phyloP scores from a whole-genome alignment of 179 eudicot genomes.

The Monotropa hypopitys region DNA sequence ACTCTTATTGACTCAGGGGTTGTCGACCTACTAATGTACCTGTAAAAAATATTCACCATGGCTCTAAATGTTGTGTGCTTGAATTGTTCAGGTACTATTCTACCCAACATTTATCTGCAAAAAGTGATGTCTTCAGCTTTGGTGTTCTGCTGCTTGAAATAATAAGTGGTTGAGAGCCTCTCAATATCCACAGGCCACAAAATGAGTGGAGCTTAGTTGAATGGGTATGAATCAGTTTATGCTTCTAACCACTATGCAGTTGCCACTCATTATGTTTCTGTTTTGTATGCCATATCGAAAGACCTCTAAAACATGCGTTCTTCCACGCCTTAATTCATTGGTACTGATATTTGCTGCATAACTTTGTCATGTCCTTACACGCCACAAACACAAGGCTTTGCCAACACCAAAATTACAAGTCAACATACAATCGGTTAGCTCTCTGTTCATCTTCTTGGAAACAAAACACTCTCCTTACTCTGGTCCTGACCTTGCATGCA shows the following conservation, averaged over 20 bases:
- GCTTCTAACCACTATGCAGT: neutral
- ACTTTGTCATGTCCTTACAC: neutral
- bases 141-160: constrained; percentile 50
- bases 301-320: neutral
- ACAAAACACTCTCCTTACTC: neutral
- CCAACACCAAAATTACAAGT: neutral
- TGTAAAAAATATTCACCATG: neutral
- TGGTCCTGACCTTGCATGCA: neutral
- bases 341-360: neutral
- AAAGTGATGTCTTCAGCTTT: constrained; percentile 52
- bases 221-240: constrained; percentile 31
- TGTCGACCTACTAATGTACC: neutral
- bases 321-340: neutral
- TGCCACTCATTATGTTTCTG: neutral
- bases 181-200: constrained; percentile 37
- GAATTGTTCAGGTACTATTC: constrained; percentile 36
- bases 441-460: neutral
- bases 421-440: neutral
- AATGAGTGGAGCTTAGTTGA: constrained; percentile 50
- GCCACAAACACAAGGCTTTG: neutral
- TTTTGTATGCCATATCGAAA: neutral
- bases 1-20: neutral
- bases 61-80: neutral
- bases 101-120: constrained; percentile 44
- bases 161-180: constrained; percentile 47